Evolutionary conservation across 2,329 filamentous ascomycete genomes (phyloP).

Genomic region (Cordyceps tenuipes): DNA sequence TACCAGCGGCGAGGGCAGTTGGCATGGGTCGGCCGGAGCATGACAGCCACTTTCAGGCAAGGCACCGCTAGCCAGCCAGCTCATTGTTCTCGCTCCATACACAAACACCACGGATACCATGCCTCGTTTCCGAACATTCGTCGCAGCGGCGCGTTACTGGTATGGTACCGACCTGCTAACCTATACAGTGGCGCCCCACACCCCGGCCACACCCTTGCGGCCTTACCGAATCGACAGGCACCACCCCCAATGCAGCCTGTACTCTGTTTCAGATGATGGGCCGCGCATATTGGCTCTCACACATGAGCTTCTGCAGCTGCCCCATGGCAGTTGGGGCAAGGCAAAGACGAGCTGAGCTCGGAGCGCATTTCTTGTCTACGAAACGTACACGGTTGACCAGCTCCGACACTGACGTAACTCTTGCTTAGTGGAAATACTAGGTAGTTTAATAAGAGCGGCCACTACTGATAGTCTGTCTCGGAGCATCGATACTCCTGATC

Average conservation of each 20-base stretch:
- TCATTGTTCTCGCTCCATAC: constrained; percentile 2
- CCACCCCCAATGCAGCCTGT: not conserved
- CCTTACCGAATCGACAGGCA: constrained; percentile 2
- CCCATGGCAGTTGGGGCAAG: not conserved
- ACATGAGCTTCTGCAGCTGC: not conserved
- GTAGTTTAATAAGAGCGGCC: not conserved
- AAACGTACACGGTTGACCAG: not conserved
- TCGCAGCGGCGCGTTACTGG: not conserved
- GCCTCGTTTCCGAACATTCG: not conserved
- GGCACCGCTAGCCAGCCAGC: not conserved
- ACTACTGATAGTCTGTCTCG: not conserved
- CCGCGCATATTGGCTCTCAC: not conserved
- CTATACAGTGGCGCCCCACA: constrained; percentile 4
- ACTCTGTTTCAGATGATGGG: constrained; percentile 4
- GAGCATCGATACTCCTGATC: not conserved
- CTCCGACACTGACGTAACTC: not conserved
- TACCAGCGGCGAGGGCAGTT: not conserved
- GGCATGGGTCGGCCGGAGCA: not conserved
- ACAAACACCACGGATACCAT: not conserved
- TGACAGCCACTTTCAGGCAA: not conserved
- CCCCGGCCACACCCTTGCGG: constrained; percentile 9
- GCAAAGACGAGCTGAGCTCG: constrained; percentile 1
- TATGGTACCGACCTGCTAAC: not conserved
- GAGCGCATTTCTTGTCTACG: not conserved
- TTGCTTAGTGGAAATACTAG: not conserved